Percentiles rank a stretch among this genome's conserved stretches.
Evolutionary conservation across 192 early-diverging fungal genomes (phyloP).

Genomic region (Backusella tuberculispora): DNA sequence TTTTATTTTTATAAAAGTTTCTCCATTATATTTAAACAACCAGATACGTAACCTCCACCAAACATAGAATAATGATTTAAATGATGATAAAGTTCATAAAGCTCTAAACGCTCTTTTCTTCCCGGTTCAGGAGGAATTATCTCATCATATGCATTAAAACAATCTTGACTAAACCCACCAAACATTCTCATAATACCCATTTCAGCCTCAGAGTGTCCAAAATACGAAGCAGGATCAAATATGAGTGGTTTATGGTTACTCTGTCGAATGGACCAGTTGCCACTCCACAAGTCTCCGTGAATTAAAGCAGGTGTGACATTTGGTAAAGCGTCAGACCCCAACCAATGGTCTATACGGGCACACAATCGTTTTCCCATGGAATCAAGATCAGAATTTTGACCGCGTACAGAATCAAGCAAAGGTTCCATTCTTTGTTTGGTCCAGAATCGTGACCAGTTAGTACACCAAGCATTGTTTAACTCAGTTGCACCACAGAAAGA

Average conservation of each 20-base stretch:
- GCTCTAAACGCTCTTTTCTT: background rate
- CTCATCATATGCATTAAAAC: constrained; percentile 1
- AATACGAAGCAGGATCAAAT: constrained; percentile 2
- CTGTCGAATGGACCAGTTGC: background rate
- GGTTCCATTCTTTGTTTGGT: constrained; percentile 2
- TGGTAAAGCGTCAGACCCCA: background rate
- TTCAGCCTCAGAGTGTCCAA: constrained; percentile 6
- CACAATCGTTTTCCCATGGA: background rate
- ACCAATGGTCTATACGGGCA: background rate
- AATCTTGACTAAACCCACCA: constrained; percentile 4
- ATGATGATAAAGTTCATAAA: constrained; percentile 17
- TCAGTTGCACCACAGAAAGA: background rate
- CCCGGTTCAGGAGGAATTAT: too few species aligned
- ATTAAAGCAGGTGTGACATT: background rate
- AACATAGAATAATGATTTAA: constrained; percentile 19
- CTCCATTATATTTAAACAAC: background rate
- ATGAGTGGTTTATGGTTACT: constrained; percentile 3
- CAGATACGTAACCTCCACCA: background rate
- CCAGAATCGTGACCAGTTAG: background rate
- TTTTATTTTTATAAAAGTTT: background rate
- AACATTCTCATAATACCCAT: constrained; percentile 14
- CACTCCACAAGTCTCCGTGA: constrained; percentile 14
- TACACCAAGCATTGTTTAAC: constrained; percentile 4
- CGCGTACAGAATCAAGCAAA: background rate
- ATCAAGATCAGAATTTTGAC: constrained; percentile 2